phyloP scores from a whole-genome alignment of 2,329 filamentous ascomycete genomes.

The Colletotrichum costaricense region DNA sequence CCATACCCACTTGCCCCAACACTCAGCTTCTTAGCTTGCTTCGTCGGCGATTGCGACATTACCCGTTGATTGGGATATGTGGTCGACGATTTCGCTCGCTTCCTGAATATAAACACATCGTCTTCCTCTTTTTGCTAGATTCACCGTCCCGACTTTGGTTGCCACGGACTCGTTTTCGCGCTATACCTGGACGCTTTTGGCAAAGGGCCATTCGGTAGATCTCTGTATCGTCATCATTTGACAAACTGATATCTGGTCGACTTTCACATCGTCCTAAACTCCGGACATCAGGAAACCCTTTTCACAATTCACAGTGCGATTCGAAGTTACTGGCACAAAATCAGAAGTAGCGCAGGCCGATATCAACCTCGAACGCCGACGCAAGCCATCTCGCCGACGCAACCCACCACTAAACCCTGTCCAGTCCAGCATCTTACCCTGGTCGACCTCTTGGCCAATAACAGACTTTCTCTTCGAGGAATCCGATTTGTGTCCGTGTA shows the following conservation, averaged over 20 bases:
- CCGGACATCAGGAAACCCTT: not conserved
- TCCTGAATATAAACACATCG: constrained; percentile 10
- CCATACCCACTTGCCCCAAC: constrained; percentile 33
- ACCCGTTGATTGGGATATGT: not conserved
- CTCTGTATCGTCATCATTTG: not conserved
- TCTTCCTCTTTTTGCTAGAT: not conserved
- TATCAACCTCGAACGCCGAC: constrained; percentile 28
- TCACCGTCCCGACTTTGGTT: not conserved
- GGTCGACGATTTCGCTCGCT: constrained; percentile 8
- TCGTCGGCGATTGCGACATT: constrained; percentile 33
- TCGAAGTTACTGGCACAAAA: not conserved
- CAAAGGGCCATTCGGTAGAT: not conserved
- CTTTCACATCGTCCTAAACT: not conserved
- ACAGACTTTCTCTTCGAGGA: not conserved
- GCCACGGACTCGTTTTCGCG: constrained; percentile 12
- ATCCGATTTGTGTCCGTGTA: constrained; percentile 12
- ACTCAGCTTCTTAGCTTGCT: constrained; percentile 24
- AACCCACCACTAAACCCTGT: constrained; percentile 27
- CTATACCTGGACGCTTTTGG: not conserved
- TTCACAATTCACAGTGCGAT: not conserved
- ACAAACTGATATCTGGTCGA: not conserved
- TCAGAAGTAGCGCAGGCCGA: not conserved
- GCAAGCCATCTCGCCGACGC: constrained; percentile 30
- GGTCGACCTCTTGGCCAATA: constrained; percentile 22
- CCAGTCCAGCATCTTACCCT: constrained; percentile 8